These are phyloP conservation scores for Diplodia mutila DNA, from an alignment of 2,329 filamentous ascomycete genomes.

Conservation along the genomic window DNA sequence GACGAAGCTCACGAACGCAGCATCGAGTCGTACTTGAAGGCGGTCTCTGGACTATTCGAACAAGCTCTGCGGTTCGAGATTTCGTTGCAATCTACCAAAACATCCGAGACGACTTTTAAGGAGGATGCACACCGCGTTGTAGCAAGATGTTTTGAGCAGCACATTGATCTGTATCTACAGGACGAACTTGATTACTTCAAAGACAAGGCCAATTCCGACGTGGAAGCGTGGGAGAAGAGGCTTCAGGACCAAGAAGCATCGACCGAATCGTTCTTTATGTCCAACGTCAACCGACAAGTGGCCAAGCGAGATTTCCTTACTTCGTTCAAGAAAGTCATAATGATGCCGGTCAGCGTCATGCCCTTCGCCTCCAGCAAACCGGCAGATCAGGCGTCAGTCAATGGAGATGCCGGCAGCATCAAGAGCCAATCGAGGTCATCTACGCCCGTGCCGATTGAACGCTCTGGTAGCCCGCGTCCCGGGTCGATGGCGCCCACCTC, in stretches of 20 bases:
- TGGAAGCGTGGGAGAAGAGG: constrained; percentile 87
- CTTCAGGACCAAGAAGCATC: constrained; percentile 88
- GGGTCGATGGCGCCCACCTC: constrained; percentile 73
- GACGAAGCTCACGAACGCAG: constrained; percentile 82
- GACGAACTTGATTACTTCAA: constrained; percentile 90
- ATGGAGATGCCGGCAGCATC: constrained; percentile 36
- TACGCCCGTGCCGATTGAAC: constrained; percentile 46
- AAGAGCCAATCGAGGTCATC: constrained; percentile 23
- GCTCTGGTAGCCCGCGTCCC: constrained; percentile 42
- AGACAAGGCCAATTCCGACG: constrained; percentile 73
- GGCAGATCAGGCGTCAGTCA: constrained; percentile 32
- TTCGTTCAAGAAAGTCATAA: constrained; percentile 97
- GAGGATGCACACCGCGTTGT: constrained; percentile 70
- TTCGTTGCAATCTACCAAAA: constrained; percentile 69
- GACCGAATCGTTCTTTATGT: constrained; percentile 94
- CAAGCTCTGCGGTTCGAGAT: constrained; percentile 79
- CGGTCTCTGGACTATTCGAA: constrained; percentile 84
- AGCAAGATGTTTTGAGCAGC: constrained; percentile 79
- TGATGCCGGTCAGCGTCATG: constrained; percentile 95
- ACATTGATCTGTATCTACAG: constrained; percentile 89
- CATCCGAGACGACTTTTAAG: constrained; percentile 62
- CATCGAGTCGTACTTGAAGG: constrained; percentile 78
- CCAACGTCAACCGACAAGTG: constrained; percentile 88
- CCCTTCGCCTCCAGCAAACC: constrained; percentile 44
- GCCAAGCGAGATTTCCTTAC: constrained; percentile 96